phyloP scores from a whole-genome alignment of 2,329 filamentous ascomycete genomes.

The Fusarium aywerte region DNA sequence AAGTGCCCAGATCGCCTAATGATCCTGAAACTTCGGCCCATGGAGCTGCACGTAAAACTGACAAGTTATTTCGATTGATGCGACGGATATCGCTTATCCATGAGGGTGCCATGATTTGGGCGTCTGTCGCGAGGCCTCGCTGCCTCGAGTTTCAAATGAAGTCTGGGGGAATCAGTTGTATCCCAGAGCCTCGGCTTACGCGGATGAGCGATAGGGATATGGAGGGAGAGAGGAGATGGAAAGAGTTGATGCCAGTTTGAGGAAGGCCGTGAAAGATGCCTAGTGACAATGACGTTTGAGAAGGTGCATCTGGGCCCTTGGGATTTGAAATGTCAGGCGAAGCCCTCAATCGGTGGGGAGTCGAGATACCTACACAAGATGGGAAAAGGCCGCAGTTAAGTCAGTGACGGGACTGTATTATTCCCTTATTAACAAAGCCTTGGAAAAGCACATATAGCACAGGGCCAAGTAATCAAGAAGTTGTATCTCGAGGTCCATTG shows the following conservation, averaged over 20 bases:
- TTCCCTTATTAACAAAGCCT: not conserved
- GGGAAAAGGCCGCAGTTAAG: slow-evolving; percentile 29
- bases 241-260: not conserved
- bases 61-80: slow-evolving; percentile 60
- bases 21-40: slow-evolving; percentile 86
- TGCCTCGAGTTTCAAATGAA: not conserved
- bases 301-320: slow-evolving; percentile 6
- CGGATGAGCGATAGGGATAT: not conserved
- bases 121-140: not conserved
- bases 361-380: not conserved
- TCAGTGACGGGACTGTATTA: not conserved
- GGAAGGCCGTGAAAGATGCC: not conserved
- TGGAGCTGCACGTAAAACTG: slow-evolving; percentile 59
- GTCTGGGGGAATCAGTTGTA: not conserved
- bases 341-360: not conserved
- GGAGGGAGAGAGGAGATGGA: not conserved
- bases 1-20: slow-evolving; percentile 86
- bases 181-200: not conserved
- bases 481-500: not conserved
- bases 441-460: not conserved
- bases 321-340: not conserved
- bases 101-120: slow-evolving; percentile 36
- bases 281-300: not conserved
- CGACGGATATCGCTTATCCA: slow-evolving; percentile 48
- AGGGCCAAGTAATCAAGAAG: slow-evolving; percentile 10